A percentile compares a stretch with the other conserved stretches of the same genome.
These are phyloP conservation scores for Hansenula sp. DNA, from an alignment of 1,139 yeast species.

Conservation along the genomic window DNA sequence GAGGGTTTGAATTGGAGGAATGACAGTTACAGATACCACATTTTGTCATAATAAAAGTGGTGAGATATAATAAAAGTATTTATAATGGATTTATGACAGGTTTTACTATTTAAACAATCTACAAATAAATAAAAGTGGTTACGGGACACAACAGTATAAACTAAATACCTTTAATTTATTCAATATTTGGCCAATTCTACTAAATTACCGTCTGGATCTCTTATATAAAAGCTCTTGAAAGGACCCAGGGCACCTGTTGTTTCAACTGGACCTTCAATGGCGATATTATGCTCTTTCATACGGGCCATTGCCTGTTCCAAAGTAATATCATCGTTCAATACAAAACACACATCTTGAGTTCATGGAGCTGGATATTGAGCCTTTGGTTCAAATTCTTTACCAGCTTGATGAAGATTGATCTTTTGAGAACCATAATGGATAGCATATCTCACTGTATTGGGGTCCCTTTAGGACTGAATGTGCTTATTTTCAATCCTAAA, in stretches of 20 bases:
- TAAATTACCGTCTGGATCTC: neutral
- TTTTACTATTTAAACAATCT: too few species aligned
- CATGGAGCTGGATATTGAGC: neutral
- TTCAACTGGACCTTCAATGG: neutral
- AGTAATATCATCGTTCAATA: neutral
- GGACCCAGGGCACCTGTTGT: neutral
- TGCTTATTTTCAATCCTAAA: neutral
- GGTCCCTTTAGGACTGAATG: neutral
- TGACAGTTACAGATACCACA: constrained; percentile 16
- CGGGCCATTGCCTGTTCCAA: neutral
- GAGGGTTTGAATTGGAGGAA: neutral
- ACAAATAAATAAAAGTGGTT: neutral
- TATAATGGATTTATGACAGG: too few species aligned
- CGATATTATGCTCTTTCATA: neutral
- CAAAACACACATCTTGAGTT: neutral
- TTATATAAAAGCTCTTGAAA: neutral
- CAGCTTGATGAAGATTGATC: neutral
- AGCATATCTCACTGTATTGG: neutral
- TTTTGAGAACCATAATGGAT: neutral
- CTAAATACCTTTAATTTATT: neutral
- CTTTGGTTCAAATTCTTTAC: neutral
- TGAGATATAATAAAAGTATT: too few species aligned
- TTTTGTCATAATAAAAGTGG: neutral
- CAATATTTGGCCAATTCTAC: neutral
- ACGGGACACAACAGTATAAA: neutral